phyloP scores from a whole-genome alignment of 768 basidiomycete species.

The Postia placenta region DNA sequence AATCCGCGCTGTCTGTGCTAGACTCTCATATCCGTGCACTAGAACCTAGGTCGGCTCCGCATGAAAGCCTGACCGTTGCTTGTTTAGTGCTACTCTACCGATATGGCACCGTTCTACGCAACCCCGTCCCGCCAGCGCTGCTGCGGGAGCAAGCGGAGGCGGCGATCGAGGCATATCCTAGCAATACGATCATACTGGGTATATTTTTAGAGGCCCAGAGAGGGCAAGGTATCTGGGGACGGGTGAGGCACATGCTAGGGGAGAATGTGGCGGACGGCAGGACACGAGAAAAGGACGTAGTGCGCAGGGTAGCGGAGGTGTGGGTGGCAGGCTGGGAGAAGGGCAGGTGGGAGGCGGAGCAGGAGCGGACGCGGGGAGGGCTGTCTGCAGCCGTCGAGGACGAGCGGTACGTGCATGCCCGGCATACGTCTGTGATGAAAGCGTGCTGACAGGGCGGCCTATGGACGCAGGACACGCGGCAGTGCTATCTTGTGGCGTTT shows the following conservation, averaged over 20 bases:
- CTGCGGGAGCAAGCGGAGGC: slow-evolving; percentile 50
- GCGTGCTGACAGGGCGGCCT: slow-evolving; percentile 3
- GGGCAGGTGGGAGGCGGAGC: slow-evolving; percentile 62
- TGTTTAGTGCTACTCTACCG: slow-evolving; percentile 57
- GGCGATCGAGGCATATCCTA: slow-evolving; percentile 55
- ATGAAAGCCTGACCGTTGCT: slow-evolving; percentile 55
- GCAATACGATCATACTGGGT: slow-evolving; percentile 66
- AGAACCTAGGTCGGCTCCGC: slow-evolving; percentile 16
- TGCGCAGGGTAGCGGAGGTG: slow-evolving; percentile 57
- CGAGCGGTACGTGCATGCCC: slow-evolving; percentile 47
- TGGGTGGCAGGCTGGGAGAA: slow-evolving; percentile 81
- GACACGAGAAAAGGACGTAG: slow-evolving; percentile 46
- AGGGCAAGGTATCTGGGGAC: slow-evolving; percentile 76
- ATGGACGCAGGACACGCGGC: slow-evolving; percentile 46
- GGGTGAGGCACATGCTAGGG: slow-evolving; percentile 51
- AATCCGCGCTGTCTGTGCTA: slow-evolving; percentile 34
- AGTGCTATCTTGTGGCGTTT: slow-evolving; percentile 69
- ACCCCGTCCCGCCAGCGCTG: slow-evolving; percentile 49
- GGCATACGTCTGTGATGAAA: neutral
- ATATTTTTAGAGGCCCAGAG: slow-evolving; percentile 73
- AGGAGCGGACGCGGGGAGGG: slow-evolving; percentile 64
- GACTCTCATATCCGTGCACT: slow-evolving; percentile 25
- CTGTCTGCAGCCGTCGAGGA: slow-evolving; percentile 56
- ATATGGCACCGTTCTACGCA: slow-evolving; percentile 46
- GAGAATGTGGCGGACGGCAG: slow-evolving; percentile 31